These are phyloP conservation scores for Candida peoriensis DNA, from an alignment of 805 yeast species.

Conservation along the genomic window DNA sequence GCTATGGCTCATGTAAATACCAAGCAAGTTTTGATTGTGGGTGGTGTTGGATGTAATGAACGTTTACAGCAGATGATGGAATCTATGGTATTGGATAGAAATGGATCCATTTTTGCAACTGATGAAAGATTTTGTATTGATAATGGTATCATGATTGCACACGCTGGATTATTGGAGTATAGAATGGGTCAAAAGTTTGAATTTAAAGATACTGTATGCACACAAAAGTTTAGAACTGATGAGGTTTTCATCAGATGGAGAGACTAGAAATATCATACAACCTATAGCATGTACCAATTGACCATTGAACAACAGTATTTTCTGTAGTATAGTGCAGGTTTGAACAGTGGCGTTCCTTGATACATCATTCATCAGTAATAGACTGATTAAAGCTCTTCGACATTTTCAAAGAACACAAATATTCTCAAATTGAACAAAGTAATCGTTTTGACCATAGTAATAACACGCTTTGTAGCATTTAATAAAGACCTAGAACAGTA, in stretches of 20 bases:
- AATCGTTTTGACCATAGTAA: too few relatives aligned
- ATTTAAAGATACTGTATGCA: slow-evolving; percentile 72
- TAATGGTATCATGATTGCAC: slow-evolving; percentile 98
- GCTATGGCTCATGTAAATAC: slow-evolving; percentile 97
- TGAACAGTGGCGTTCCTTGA: too few relatives aligned
- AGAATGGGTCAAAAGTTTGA: slow-evolving; percentile 68
- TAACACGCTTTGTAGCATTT: too few relatives aligned
- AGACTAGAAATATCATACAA: too few relatives aligned
- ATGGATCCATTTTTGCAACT: slow-evolving; percentile 88
- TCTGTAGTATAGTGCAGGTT: too few relatives aligned
- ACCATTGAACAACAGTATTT: too few relatives aligned
- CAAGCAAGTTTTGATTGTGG: slow-evolving; percentile 87
- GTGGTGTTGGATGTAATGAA: slow-evolving; percentile 97
- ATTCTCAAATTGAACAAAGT: too few relatives aligned
- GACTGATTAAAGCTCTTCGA: too few relatives aligned
- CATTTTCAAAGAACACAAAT: too few relatives aligned
- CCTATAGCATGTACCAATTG: too few relatives aligned
- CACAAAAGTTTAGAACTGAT: slow-evolving; percentile 92
- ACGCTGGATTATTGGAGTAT: slow-evolving; percentile 85
- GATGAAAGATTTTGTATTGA: slow-evolving; percentile 97
- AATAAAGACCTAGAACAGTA: too few relatives aligned
- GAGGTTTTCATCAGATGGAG: slow-evolving; percentile 91
- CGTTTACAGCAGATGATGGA: slow-evolving; percentile 95
- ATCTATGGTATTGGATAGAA: slow-evolving; percentile 84
- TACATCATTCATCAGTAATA: too few relatives aligned